Conservation (phyloP, 2,329 filamentous ascomycete genomes). For the Fusarium sp. region DNA sequence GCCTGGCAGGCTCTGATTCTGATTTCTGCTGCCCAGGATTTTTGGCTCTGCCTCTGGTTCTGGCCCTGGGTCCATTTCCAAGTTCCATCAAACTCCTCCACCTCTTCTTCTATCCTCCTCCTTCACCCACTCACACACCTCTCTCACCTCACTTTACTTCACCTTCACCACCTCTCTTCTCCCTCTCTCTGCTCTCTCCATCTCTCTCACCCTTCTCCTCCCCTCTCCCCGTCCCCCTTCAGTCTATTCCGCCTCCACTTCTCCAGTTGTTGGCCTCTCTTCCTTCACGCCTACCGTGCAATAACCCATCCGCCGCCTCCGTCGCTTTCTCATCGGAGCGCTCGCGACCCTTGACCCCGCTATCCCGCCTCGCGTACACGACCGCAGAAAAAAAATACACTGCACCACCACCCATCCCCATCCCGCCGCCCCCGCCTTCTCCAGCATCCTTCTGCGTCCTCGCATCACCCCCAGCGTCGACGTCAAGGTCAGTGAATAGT, state of each 20-base stretch:
- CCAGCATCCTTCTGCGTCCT: constrained; percentile 36
- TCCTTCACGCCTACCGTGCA: constrained; percentile 38
- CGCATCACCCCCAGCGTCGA: constrained; percentile 38
- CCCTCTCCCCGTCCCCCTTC: constrained; percentile 42
- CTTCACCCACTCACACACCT: constrained; percentile 43
- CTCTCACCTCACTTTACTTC: constrained; percentile 46
- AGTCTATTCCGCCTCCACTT: constrained; percentile 38
- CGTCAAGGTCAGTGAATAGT: constrained; percentile 40
- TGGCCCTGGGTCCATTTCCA: constrained; percentile 33
- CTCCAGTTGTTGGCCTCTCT: constrained; percentile 35
- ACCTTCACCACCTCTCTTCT: constrained; percentile 45
- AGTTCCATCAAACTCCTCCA: constrained; percentile 28
- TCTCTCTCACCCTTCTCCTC: constrained; percentile 43
- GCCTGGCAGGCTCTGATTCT: constrained; percentile 8
- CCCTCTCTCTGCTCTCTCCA: constrained; percentile 35
- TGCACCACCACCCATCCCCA: constrained; percentile 37
- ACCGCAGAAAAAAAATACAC: constrained; percentile 46
- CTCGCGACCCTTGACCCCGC: constrained; percentile 50
- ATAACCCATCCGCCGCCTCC: constrained; percentile 35
- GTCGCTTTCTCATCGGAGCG: constrained; percentile 38
- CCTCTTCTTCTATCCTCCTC: constrained; percentile 31
- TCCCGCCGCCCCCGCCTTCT: constrained; percentile 35
- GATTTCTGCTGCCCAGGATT: constrained; percentile 16
- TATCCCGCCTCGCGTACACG: constrained; percentile 47
- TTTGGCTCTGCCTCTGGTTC: constrained; percentile 17